These are phyloP conservation scores for Diaporthe nobilis DNA, from an alignment of 2,329 filamentous ascomycete genomes.

Conservation along the genomic window DNA sequence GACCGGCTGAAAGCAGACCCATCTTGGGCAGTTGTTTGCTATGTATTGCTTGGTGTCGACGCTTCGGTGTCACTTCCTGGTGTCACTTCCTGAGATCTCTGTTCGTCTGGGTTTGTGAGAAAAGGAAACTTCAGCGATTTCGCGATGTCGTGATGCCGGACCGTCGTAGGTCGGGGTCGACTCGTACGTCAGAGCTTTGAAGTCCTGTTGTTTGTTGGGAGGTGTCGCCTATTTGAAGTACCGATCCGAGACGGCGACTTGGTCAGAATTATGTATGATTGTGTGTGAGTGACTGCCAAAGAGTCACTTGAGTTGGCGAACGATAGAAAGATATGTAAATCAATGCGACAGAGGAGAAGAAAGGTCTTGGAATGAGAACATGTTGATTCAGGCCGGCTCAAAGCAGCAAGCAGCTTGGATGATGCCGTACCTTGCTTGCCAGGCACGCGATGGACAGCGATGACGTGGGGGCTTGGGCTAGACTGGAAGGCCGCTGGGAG, in stretches of 20 bases:
- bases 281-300: not conserved
- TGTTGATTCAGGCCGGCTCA: not conserved
- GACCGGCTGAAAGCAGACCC: slow-evolving; percentile 60
- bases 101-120: not conserved
- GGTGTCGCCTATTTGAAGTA: not conserved
- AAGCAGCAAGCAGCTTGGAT: not conserved
- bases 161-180: not conserved
- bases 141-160: not conserved
- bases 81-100: not conserved
- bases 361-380: slow-evolving; percentile 11
- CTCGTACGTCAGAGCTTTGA: not conserved
- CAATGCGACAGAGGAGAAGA: not conserved
- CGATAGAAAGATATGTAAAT: not conserved
- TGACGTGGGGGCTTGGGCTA: slow-evolving; percentile 28
- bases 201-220: not conserved
- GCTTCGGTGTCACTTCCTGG: not conserved
- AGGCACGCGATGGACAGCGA: slow-evolving; percentile 24
- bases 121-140: not conserved
- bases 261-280: not conserved
- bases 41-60: not conserved
- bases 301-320: slow-evolving; percentile 4
- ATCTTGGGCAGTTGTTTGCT: slow-evolving; percentile 50
- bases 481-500: not conserved
- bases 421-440: not conserved
- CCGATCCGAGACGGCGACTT: not conserved